Evolutionary conservation across 2,329 filamentous ascomycete species (phyloP), one percentile per base, ranked within the genome.

Genomic region (Ceratocystis eucalypticola): DNA sequence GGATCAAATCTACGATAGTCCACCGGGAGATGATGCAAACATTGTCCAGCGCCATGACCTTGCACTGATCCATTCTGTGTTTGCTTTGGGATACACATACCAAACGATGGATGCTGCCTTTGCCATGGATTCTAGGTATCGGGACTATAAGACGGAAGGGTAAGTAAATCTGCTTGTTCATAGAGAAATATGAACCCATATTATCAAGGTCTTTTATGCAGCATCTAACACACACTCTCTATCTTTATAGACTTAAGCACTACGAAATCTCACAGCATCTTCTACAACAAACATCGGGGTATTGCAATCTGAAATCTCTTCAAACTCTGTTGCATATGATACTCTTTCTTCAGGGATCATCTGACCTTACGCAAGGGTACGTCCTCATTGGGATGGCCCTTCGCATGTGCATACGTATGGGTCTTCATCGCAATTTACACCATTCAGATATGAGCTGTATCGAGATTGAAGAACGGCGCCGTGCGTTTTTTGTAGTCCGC

Each of bases 271-370:
- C 88, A 4, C 82, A 88, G 66, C 77, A 83, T 55, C 78, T 91
- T 67, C 77, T 92, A 61, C 80, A 83, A 66, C 84, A 87, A 69
- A 78, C 86, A 55, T 84, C 84, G 0, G 84, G 87, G 68, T 91
- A 88, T 70, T 84, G 88, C 61, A 88, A 92, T 72, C 78, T 93
- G 55, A 82, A 80, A 22, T 88, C 88, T 1, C 77, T 93, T 7
- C 89, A 94, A 73, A 84, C 87, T 1, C 80, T 94, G 5, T 77
- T 91, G 22, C 91, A 90, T 73, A 88, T 91, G 81, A 88, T 91
- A 62, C 77, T 93, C 2, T 94, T 92, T 72, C 79, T 93, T 0
- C 89, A 94, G 72, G 85, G 87, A 1, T 89, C 89, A 1, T 88
- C 88, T 8, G 89, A 90, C 72, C 77, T 93, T 37, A 89, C 86